Base-by-base conservation (phyloP, 78 protist species). In the Creolimax fragrantissima region DNA sequence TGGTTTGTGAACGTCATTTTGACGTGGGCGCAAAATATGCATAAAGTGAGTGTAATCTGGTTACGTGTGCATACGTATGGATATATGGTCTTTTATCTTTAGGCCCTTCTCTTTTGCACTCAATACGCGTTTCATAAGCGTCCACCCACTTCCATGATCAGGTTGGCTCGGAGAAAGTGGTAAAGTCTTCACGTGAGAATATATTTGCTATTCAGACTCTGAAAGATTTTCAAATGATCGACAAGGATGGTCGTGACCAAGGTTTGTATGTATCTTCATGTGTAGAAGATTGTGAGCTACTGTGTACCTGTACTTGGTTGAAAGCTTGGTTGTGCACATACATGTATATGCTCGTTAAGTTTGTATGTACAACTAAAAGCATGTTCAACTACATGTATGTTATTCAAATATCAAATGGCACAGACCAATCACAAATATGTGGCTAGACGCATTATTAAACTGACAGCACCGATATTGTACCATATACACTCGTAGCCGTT, bases 151-250 rank as follows among this genome's bases (percentile, higher is more conserved):
- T n/a, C 36, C 43, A 3, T n/a, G n/a, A n/a, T n/a, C n/a, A n/a
- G n/a, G 42, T 67, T 44, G 91, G 93, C 81, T 35, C 83, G 3
- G 89, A 66, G 84, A 66, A 42, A 43, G 85, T 92, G 11, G 81
- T 88, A 3, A 74, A 35, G 44, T 6, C 3, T 89, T 83, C 3
- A 39, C 5, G 44, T 58, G 88, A 81, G 41, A 43, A 81, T 74
- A 42, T 84, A 3, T 43, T 17, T 44, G 43, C 24, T 36, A 81
- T 91, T 32, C 47, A 7, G 36, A 91, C 93, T n/a, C 89, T 91
- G 42, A 43, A 81, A 47, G 89, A 91, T 5, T 91, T 91, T 45
- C 89, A 91, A 45, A 35, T 41, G 67, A 39, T 91, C 35, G 93
- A 91, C 88, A 3, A 7, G 58, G 44, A 67, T 2, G 92, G 92